phyloP scores from a whole-genome alignment of 139 green algal genomes.

The Tetraselmis chui region DNA sequence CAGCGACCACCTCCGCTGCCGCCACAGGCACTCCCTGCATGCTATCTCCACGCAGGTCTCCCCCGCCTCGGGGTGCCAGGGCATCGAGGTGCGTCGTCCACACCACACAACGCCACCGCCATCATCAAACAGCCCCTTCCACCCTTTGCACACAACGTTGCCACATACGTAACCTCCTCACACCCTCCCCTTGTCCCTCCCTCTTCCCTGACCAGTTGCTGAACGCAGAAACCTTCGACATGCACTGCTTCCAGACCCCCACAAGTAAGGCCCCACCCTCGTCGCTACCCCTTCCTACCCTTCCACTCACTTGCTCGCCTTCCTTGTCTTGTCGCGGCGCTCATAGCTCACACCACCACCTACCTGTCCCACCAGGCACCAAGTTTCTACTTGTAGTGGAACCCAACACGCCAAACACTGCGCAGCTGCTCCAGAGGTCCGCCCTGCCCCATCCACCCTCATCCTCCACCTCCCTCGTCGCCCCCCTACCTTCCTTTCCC shows the following conservation, averaged over 20 bases:
- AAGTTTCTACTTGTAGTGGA: not conserved
- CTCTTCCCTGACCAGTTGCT: too few species aligned
- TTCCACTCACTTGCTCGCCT: too few species aligned
- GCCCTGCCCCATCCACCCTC: not conserved
- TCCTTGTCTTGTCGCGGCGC: too few species aligned
- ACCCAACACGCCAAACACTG: not conserved
- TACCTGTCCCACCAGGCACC: too few species aligned
- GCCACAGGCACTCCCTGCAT: constrained; percentile 35
- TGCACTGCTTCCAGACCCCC: constrained; percentile 41
- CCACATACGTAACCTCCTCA: too few species aligned
- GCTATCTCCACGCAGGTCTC: constrained; percentile 42
- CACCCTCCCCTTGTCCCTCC: too few species aligned
- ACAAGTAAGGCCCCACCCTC: constrained; percentile 19
- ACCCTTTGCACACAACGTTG: too few species aligned
- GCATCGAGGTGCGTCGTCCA: constrained; percentile 39
- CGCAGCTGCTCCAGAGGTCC: not conserved
- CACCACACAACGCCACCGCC: too few species aligned
- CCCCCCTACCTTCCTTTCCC: not conserved
- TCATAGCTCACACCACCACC: too few species aligned
- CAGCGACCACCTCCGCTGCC: too few species aligned
- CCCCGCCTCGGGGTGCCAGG: constrained; percentile 23
- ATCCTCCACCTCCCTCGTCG: not conserved
- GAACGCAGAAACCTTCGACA: constrained; percentile 29
- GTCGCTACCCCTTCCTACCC: too few species aligned
- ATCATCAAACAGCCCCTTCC: too few species aligned